Base-by-base conservation (phyloP, 805 yeast genomes). In the Monosporozyma aquatica region DNA sequence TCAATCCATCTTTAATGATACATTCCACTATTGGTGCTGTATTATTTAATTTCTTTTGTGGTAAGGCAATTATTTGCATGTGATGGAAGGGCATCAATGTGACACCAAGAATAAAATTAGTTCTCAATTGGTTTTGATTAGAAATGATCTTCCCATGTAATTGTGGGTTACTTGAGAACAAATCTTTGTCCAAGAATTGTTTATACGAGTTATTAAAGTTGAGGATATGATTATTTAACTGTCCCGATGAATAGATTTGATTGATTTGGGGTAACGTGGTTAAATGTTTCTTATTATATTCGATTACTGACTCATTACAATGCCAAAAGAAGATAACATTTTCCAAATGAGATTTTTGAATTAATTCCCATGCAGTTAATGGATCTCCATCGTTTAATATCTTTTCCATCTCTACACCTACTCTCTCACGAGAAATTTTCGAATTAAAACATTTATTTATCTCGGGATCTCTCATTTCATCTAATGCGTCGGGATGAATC, bases 341-440 rank as follows among this genome's bases (percentile, higher is more conserved):
- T 26, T 72, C 75, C 29, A 87, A 66, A 1, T 69, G 68, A 11
- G 78, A 75, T 29, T 70, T 65, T 38, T 71, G 71, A 29, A 89
- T 67, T 45, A 83, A 59, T 18, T 68, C 60, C 43, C 87, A 61
- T 0, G 92, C 95, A 46, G 75, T 70, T 0, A 69, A 60, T 0
- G 89, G 84, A 51, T 80, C 70, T 6, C 65, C 55, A 6, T 87
- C 76, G n/a, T 62, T 61, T n/a, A 90, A 65, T 30, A 82, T 82
- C 60, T 92, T 92, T 36, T 72, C 79, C 38, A 89, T 61, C 56
- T 92, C 98, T 5, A 76, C 78, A 3, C 96, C 97, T 14, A 92
- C 78, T 48, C 98, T 71, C 60, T 92, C 98, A 41, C 92, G 71
- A 43, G 95, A 84, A 38, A 92, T 87, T 54, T 92, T 92, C 23